Evolutionary conservation across 306 rosid species (phyloP).

Genomic region (Cicer yamashitae): DNA sequence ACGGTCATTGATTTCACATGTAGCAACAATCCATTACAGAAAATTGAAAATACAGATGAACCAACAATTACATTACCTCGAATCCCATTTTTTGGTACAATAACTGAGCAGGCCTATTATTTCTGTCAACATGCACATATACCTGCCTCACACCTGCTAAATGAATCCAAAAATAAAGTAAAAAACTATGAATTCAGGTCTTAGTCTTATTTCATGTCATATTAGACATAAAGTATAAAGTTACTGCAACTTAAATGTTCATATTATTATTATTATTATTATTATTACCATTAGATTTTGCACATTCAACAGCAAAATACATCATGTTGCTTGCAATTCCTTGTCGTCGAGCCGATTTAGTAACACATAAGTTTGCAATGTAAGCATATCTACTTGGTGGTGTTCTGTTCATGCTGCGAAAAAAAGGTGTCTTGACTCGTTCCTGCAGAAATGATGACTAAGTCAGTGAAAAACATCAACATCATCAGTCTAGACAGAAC

Average conservation of each 20-base stretch:
- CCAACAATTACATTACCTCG: conserved; percentile 59
- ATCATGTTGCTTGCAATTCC: conserved; percentile 86
- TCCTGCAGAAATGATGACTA: conserved; percentile 57
- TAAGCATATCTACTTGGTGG: conserved; percentile 71
- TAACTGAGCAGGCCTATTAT: conserved; percentile 59
- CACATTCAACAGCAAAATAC: conserved; percentile 75
- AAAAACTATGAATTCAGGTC: not conserved
- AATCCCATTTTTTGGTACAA: conserved; percentile 82
- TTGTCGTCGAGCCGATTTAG: conserved; percentile 76
- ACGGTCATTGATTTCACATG: conserved; percentile 41
- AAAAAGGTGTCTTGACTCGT: conserved; percentile 63
- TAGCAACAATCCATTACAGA: not conserved
- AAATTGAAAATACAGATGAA: conserved; percentile 3
- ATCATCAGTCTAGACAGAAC: conserved; percentile 24
- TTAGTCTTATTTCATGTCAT: not conserved
- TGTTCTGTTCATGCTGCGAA: conserved; percentile 61
- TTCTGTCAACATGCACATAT: conserved; percentile 80
- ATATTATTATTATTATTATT: conserved; percentile 8
- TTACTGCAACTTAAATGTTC: conserved; percentile 27
- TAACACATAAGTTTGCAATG: conserved; percentile 81
- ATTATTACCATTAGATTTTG: conserved; percentile 64
- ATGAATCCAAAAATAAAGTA: conserved; percentile 31
- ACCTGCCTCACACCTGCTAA: conserved; percentile 67
- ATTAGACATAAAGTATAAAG: conserved; percentile 14
- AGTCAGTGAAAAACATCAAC: conserved; percentile 33